These are phyloP conservation scores for Cryptosporidium sp. DNA, from an alignment of 169 alveolate genomes.

Conservation along the genomic window DNA sequence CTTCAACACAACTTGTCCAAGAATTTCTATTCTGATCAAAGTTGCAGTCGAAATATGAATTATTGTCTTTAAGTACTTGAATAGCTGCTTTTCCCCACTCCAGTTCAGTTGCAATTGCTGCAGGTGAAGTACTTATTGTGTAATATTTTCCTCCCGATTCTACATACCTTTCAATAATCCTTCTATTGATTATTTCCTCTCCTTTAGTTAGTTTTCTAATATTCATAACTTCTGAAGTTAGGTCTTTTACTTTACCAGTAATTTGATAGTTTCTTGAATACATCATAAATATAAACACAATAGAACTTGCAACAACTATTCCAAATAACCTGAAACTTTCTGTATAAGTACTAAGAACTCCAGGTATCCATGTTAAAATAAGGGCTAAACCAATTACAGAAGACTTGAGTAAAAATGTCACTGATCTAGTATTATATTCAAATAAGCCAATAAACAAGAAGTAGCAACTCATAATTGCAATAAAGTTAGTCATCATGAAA, in stretches of 20 bases:
- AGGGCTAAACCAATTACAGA: constrained; percentile 1
- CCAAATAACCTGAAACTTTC: constrained; percentile 60
- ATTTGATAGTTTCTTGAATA: constrained; percentile 31
- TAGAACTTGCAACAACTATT: not conserved
- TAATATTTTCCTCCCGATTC: constrained; percentile 63
- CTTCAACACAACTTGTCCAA: constrained; percentile 61
- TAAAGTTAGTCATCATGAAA: constrained; percentile 45
- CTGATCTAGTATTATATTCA: constrained; percentile 37
- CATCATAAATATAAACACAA: constrained; percentile 19
- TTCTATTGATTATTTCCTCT: constrained; percentile 44
- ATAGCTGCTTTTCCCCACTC: constrained; percentile 51
- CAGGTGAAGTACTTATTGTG: constrained; percentile 39
- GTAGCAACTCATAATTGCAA: constrained; percentile 17
- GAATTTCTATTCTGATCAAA: constrained; percentile 19
- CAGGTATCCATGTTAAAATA: constrained; percentile 65
- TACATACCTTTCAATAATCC: constrained; percentile 62
- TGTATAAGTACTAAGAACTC: constrained; percentile 31
- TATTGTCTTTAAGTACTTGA: constrained; percentile 34
- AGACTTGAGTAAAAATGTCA: constrained; percentile 28
- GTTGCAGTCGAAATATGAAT: constrained; percentile 38
- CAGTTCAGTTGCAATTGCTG: constrained; percentile 57
- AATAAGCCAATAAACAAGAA: constrained; percentile 9
- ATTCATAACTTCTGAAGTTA: constrained; percentile 39
- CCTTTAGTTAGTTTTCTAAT: constrained; percentile 37
- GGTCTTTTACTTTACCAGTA: not conserved